Evolutionary conservation across 1,284 basidiomycete species (phyloP).

Genomic region (Trichosporon sp.): DNA sequence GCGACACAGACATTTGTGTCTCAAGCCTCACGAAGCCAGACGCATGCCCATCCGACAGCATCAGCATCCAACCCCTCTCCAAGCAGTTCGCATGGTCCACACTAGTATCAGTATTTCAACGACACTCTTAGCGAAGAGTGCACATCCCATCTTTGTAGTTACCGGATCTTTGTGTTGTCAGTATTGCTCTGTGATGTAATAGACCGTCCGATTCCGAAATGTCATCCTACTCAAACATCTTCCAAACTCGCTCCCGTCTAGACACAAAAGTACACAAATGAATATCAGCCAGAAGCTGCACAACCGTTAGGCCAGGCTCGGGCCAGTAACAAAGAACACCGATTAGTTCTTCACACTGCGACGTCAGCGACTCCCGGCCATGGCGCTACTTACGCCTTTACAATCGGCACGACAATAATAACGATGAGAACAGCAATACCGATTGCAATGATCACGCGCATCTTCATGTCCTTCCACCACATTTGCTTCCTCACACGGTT

Average conservation of each 20-base stretch:
- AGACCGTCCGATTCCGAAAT: not conserved
- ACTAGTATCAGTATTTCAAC: not conserved
- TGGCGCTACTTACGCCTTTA: conserved; percentile 59
- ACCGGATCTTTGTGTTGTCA: not conserved
- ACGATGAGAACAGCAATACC: conserved; percentile 82
- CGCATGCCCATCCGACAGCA: too few relatives aligned
- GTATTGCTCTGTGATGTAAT: not conserved
- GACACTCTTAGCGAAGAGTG: too few relatives aligned
- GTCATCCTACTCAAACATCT: not conserved
- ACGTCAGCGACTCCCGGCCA: not conserved
- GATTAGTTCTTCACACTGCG: conserved; percentile 15
- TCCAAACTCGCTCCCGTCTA: not conserved
- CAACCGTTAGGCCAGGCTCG: not conserved
- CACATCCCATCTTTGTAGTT: not conserved
- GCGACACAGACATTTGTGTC: too few relatives aligned
- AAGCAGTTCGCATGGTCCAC: not conserved
- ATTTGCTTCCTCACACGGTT: conserved; percentile 96
- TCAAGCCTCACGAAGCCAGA: too few relatives aligned
- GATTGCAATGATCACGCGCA: conserved; percentile 62
- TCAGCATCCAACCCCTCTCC: too few relatives aligned
- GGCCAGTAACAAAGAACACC: too few relatives aligned
- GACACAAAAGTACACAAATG: not conserved
- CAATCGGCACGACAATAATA: conserved; percentile 88
- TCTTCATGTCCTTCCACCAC: conserved; percentile 93
- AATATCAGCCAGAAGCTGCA: not conserved